Percentiles rank a stretch among this genome's conserved stretches.
These are phyloP conservation scores for Parsonsia alboflavescens DNA, from an alignment of 257 asterid genomes.

Conservation along the genomic window DNA sequence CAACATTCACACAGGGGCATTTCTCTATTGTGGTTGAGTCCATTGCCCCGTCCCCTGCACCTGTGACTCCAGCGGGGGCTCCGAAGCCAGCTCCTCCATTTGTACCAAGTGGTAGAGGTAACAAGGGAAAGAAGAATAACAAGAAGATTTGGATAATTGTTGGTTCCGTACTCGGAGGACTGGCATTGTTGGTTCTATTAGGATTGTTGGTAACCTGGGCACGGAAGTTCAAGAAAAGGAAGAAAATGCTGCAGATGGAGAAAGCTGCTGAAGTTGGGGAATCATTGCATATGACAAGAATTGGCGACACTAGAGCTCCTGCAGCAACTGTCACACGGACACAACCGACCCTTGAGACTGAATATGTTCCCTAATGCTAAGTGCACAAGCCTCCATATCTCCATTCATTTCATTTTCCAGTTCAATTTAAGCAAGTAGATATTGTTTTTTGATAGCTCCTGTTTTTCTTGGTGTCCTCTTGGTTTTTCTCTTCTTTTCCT, in stretches of 20 bases:
- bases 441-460: slow-evolving; percentile 12
- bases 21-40: slow-evolving; percentile 58
- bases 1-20: slow-evolving; percentile 60
- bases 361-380: slow-evolving; percentile 28
- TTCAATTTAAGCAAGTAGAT: slow-evolving; percentile 19
- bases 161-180: slow-evolving; percentile 51
- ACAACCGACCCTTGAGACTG: slow-evolving; percentile 38
- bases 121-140: slow-evolving; percentile 17
- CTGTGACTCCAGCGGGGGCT: slow-evolving; percentile 15
- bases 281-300: slow-evolving; percentile 32
- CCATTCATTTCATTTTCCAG: slow-evolving; percentile 10
- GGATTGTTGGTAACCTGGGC: slow-evolving; percentile 34
- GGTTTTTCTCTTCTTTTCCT: background rate
- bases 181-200: slow-evolving; percentile 34
- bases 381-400: slow-evolving; percentile 8
- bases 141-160: slow-evolving; percentile 43
- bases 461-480: slow-evolving; percentile 12
- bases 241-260: slow-evolving; percentile 63
- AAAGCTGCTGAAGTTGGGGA: slow-evolving; percentile 63
- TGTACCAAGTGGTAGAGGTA: background rate
- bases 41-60: slow-evolving; percentile 33
- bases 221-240: slow-evolving; percentile 37
- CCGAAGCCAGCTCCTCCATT: background rate
- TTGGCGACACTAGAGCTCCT: slow-evolving; percentile 44
- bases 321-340: slow-evolving; percentile 44